Base-by-base conservation (phyloP, 2,329 filamentous ascomycete genomes). In the Chalara sp. region DNA sequence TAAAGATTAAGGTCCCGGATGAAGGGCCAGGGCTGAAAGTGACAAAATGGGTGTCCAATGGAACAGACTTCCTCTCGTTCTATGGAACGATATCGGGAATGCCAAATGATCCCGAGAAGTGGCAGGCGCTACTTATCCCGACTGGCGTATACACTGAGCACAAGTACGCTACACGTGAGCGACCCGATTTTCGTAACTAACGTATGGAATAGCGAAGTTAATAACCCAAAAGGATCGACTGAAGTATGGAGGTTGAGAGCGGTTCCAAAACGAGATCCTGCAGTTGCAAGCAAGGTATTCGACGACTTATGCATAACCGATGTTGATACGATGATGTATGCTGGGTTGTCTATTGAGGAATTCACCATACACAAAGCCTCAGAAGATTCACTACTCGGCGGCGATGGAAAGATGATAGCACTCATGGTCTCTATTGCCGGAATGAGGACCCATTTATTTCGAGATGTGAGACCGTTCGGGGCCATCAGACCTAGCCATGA, bases 11-110 rank as follows among this genome's bases (percentile, higher is more conserved):
- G 10, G 42, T 31, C 31, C 47, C 44, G 4, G 44, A 47, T 49
- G 32, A 28, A 12, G 13, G 13, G 21, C 48, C 48, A 4, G 53
- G 53, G 6, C 37, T 55, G 1, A 33, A 44, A 11, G 33, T 55
- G 6, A 48, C 35, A 4, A 49, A 46, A 6, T 55, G 53, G 53
- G 51, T 53, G 28, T 48, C 40, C n/a, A 55, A 55, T 32, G 51
- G 51, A 12, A 52, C 53, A 5, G 53, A 55, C 31, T 44, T 44
- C 21, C 41, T 44, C 4, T 44, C 41, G 8, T 12, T 44, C 11
- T 44, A 44, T 44, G 41, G 41, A 10, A 29, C 3, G 11, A 10
- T 44, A 12, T 12, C 11, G 8, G 28, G 41, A 12, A 44, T 44
- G 41, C 11, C 11, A 12, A 29, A 12, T n/a, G 10, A 12, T n/a